Base-by-base conservation (phyloP, 495 filamentous ascomycete species). In the Clavariopsis aquatica region DNA sequence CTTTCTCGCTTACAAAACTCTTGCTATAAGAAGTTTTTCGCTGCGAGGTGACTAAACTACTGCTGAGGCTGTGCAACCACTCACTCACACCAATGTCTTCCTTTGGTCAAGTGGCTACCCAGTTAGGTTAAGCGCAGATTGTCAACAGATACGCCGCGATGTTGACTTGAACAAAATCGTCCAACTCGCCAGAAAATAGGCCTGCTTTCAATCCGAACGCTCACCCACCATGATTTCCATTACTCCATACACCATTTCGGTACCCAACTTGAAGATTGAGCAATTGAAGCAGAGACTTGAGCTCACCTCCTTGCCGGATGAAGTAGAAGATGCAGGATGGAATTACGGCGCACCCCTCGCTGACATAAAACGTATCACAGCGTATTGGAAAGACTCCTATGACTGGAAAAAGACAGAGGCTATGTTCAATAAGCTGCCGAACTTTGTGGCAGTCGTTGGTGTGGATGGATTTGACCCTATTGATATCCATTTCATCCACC, bases 281-380 rank as follows among this genome's bases (percentile, higher is more conserved):
- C 1, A 22, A 5, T 65, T 71, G 1, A 52, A 62, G 13, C 10
- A 27, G 31, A 60, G 51, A 19, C 68, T 71, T 13, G 23, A 27
- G 4, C 22, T 43, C 7, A 20, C 65, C 0, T 38, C 20, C 20
- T 63, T 64, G 31, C 68, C 64, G 1, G 28, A 69, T 2, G 75
- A 83, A 53, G 54, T 75, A 10, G 68, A 71, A 8, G 65, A 52
- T n/a, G 67, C 71, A 9, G 70, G 68, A 47, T 79, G 77, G 75
- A 70, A 72, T 29, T 74, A 75, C 63, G 82, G 82, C 9, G 72
- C 78, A 2, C 82, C 82, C 26, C 71, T 84, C 15, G 66, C 74
- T 3, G 82, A 82, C 46, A 71, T 85, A 17, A 83, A 81, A 64
- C 75, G 80, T 23, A 60, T 85, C 24, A 72, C 76, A 0, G 68